These are phyloP conservation scores for Nelumbo lutea DNA, from an alignment of 164 flowering plant species.

Conservation along the genomic window DNA sequence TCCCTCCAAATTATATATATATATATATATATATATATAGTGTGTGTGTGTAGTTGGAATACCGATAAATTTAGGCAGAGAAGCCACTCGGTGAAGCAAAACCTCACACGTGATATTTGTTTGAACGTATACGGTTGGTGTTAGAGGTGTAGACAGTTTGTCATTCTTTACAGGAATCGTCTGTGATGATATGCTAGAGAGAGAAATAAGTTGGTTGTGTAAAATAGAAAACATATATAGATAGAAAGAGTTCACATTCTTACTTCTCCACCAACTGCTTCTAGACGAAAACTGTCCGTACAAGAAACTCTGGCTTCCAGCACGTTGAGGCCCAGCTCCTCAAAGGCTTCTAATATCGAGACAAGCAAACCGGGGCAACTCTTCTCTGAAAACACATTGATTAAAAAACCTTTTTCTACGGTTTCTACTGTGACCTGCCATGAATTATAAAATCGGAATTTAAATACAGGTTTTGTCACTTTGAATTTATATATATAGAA, in stretches of 20 bases:
- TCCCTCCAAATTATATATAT: too few species aligned
- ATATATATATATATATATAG: not conserved
- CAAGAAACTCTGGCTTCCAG: conserved; percentile 77
- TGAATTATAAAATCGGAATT: not conserved
- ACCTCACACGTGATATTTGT: not conserved
- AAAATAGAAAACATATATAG: not conserved
- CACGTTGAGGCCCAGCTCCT: conserved; percentile 72
- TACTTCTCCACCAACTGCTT: conserved; percentile 75
- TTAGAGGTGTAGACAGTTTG: not conserved
- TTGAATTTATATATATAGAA: too few species aligned
- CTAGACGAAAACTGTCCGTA: conserved; percentile 51
- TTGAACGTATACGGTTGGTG: too few species aligned
- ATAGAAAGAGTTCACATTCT: conserved; percentile 10
- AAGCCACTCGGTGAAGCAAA: not conserved
- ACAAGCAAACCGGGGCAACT: conserved; percentile 68
- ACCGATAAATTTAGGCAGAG: not conserved
- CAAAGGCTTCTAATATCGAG: conserved; percentile 64
- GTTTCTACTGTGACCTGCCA: conserved; percentile 61
- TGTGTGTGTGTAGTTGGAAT: not conserved
- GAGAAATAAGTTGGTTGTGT: not conserved
- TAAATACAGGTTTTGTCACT: not conserved
- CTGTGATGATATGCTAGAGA: not conserved
- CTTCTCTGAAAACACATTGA: conserved; percentile 54
- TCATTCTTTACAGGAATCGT: not conserved
- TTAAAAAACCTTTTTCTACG: conserved; percentile 60